Percentiles rank a stretch among this genome's conserved stretches.
These are phyloP conservation scores for Actinidia polygama DNA, from an alignment of 179 eudicot species.

Conservation along the genomic window DNA sequence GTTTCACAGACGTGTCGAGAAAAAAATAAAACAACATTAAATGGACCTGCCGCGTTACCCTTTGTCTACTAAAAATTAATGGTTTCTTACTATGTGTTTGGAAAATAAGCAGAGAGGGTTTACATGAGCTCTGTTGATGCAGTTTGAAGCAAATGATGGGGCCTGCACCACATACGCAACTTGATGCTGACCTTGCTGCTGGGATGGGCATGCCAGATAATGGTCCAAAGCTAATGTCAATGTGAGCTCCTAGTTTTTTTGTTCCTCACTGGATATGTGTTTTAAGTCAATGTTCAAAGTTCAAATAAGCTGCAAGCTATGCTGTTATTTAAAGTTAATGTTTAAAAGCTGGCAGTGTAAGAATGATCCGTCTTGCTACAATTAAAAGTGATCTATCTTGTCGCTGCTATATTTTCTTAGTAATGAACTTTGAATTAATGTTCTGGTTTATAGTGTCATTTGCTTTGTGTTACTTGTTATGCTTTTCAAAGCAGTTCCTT, in stretches of 20 bases:
- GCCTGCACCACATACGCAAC: conserved; percentile 75
- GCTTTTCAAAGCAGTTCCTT: neutral
- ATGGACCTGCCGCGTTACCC: no score
- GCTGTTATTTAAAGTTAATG: neutral
- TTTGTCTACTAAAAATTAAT: neutral
- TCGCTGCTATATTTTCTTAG: neutral
- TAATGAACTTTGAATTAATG: neutral
- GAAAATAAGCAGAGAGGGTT: neutral
- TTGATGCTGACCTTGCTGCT: conserved; percentile 75
- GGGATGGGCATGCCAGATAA: conserved; percentile 89
- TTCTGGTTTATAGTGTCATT: neutral
- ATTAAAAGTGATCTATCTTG: neutral
- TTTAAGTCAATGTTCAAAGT: neutral
- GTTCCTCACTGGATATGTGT: neutral
- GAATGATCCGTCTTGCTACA: neutral
- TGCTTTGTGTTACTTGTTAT: neutral
- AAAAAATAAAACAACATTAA: no score
- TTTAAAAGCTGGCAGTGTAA: neutral
- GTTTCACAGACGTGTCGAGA: no score
- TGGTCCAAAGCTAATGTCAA: conserved; percentile 77
- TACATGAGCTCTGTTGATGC: conserved; percentile 18
- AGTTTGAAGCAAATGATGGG: conserved; percentile 67
- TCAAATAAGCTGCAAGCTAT: neutral
- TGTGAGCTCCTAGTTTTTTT: conserved; percentile 31
- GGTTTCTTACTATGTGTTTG: neutral